Evolutionary conservation across 179 eudicot species (phyloP).

Genomic region (Actinidia arguta): DNA sequence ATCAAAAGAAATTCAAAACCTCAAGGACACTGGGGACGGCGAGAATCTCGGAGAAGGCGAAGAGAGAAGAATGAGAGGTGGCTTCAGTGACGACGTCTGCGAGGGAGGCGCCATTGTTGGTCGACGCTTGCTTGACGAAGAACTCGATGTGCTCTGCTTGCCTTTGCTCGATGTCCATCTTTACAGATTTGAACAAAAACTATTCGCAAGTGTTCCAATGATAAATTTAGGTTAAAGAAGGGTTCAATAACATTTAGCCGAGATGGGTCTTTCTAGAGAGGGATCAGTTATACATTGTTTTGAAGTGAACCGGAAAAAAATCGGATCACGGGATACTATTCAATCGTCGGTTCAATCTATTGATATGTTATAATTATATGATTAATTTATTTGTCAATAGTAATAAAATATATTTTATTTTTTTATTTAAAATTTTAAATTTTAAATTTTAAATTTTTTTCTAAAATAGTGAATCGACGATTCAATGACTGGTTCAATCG

Average conservation of each 20-base stretch:
- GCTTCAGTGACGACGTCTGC: constrained; percentile 67
- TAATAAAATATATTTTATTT: no score
- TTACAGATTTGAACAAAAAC: neutral
- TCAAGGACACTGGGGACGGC: constrained; percentile 72
- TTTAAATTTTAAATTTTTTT: no score
- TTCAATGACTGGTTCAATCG: no score
- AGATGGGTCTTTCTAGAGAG: neutral
- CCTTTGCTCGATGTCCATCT: constrained; percentile 84
- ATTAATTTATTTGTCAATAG: no score
- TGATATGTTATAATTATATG: no score
- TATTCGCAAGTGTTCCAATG: neutral
- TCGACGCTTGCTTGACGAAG: constrained; percentile 77
- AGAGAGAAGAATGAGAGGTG: constrained; percentile 83
- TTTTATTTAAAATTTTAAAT: no score
- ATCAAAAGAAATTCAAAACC: constrained; percentile 49
- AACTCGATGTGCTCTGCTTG: constrained; percentile 91
- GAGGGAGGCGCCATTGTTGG: constrained; percentile 58
- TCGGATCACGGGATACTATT: no score
- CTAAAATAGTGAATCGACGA: no score
- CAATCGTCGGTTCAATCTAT: no score
- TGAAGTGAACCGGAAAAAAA: no score
- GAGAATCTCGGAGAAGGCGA: constrained; percentile 93
- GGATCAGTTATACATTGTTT: no score
- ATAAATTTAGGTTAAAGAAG: neutral
- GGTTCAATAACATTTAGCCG: constrained; percentile 14